Base-by-base conservation (phyloP, 2,329 filamentous ascomycete species). In the Phaeoacremonium minimum region DNA sequence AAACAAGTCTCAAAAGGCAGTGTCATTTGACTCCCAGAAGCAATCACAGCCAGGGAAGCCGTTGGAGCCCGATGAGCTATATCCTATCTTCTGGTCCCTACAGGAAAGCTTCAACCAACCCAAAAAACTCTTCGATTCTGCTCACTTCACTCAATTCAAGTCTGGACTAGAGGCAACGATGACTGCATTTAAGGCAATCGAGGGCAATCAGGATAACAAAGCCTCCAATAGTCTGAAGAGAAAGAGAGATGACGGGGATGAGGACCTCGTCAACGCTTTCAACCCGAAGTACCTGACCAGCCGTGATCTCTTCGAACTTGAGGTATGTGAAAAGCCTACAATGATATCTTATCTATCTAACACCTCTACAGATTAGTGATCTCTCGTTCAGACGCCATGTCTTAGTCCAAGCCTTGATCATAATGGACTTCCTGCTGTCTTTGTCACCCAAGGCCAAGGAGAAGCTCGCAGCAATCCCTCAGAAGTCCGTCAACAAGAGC, bases 251-350 rank as follows among this genome's bases (percentile, higher is more conserved):
- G 72, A 78, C 35, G 76, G 77, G 7, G 70, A 77, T 33, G 75
- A 78, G 37, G 81, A 83, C 42, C 66, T 82, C 34, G 73, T 80
- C 16, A 84, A 80, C 53, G 82, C 78, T 16, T 97, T 95, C 64
- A 98, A 98, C 52, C 91, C 94, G 2, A 98, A 97, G 56, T 99
- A 98, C 57, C 75, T 99, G 14, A 99, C 93, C n/a, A 97, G 90
- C 58, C 78, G 85, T 46, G 94, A 98, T 57, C 71, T 99, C 2
- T 99, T 99, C 60, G 88, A 94, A 51, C 77, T 98, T 31, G 93
- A 98, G 75, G 85, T 88, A 71, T 42, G 66, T 52, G 33, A 16
- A 30, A 26, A 26, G 22, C 9, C 22, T 26, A 9, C 22, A 9
- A 9, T 26, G 22, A 9, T 9, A 9, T n/a, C 22, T 26, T 9